A percentile compares a stretch with the other conserved stretches of the same genome.
phyloP scores from a whole-genome alignment of 306 rosid species.

The Alnus rubra region DNA sequence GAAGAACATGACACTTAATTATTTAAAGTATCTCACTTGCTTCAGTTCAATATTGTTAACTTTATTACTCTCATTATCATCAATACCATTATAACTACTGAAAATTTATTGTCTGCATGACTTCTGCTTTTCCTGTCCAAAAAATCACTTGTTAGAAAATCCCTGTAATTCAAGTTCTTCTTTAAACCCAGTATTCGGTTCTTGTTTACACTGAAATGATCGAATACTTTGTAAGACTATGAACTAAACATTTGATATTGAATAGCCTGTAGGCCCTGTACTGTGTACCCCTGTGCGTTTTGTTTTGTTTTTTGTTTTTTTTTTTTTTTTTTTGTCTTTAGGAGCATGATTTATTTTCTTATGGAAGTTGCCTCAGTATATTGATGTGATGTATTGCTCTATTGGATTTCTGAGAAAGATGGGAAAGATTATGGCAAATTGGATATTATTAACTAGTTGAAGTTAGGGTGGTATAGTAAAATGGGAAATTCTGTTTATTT shows the following conservation, averaged over 20 bases:
- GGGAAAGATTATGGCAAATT: background rate
- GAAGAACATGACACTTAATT: constrained; percentile 65
- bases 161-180: background rate
- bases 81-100: background rate
- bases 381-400: no score
- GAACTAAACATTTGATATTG: background rate
- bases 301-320: background rate
- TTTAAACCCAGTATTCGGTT: background rate
- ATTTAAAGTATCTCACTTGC: constrained; percentile 45
- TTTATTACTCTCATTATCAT: constrained; percentile 1
- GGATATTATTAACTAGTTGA: background rate
- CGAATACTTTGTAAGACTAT: background rate
- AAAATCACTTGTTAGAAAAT: background rate
- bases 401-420: background rate
- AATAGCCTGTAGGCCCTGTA: background rate
- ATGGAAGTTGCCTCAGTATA: no score
- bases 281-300: background rate
- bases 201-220: background rate
- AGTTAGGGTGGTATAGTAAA: background rate
- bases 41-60: background rate
- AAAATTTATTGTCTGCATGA: background rate
- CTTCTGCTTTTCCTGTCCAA: background rate
- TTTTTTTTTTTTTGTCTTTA: background rate
- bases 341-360: background rate
- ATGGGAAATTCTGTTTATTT: background rate